phyloP scores from a whole-genome alignment of 129 eudicot species.

The Silybum marianum region DNA sequence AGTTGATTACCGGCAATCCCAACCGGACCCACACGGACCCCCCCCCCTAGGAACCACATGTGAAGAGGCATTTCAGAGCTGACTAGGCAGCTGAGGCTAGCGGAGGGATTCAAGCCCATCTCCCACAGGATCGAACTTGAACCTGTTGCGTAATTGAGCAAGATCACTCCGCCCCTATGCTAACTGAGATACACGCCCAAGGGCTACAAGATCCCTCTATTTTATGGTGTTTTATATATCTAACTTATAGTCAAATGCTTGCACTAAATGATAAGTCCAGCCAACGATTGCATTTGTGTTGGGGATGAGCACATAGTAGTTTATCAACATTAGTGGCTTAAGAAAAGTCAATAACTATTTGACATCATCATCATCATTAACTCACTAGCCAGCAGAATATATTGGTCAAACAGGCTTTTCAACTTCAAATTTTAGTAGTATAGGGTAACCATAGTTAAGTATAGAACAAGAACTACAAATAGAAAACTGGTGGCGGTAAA shows the following conservation, averaged over 20 bases:
- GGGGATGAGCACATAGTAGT: background rate
- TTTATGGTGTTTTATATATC: background rate
- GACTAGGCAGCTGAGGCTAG: background rate
- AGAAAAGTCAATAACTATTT: background rate
- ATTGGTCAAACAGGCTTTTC: conserved; percentile 5
- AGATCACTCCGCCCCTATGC: background rate
- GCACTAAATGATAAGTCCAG: background rate
- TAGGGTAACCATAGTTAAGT: background rate
- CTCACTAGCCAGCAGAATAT: background rate
- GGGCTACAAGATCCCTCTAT: background rate
- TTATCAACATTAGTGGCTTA: background rate
- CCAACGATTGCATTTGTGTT: background rate
- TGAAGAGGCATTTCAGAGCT: background rate
- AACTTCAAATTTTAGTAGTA: background rate
- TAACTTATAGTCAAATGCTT: background rate
- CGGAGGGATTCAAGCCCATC: background rate
- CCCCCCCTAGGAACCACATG: background rate
- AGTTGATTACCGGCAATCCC: background rate
- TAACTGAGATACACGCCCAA: background rate
- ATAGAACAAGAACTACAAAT: conserved; percentile 11
- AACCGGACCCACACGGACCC: background rate
- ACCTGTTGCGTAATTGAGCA: background rate
- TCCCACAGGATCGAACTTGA: background rate
- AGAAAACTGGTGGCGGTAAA: background rate
- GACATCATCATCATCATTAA: conserved; percentile 4